Evolutionary conservation across 192 early-diverging fungal genomes (phyloP), one percentile per base, ranked within the genome.

Genomic region (Backusella mclennaniae): DNA sequence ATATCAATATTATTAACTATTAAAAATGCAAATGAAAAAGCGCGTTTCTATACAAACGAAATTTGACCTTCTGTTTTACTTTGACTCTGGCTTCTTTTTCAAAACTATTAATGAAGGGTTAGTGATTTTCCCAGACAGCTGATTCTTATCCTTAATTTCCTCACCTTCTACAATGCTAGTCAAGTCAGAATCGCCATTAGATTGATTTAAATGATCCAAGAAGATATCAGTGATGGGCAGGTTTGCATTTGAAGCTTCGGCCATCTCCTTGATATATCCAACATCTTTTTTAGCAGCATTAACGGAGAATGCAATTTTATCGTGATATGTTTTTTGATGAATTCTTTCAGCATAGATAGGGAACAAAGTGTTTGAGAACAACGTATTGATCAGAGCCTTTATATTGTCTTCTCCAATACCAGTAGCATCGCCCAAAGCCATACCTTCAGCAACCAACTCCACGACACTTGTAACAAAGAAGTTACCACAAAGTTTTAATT

Each of bases 401-500:
- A 89, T 82, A 26, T 88, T 82, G 7, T 85, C 82, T 42, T 87
- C 81, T 4, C 86, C 81, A 19, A 92, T 39, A 3, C 82, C 89
- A 4, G 73, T 39, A 46, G 84, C 84, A 41, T 90, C 88, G 0
- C 88, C 89, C 1, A 93, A 83, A 0, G 86, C 89, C 49, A 90
- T 69, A 5, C 88, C 93, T 69, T 94, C 90, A 0, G 90, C 88
- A 8, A 94, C 53, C 3, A 89, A 70, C 77, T 94, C 91, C 21
- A 91, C 73, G 4, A 84, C 77, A 1, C 86, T 77, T 0, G 79
- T 79, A 29, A 94, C 79, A 70, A 94, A 86, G 53, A 89, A 94
- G 71, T 94, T 94, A 67, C 91, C 91, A 41, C 88, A 69, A 9
- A 94, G 80, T 71, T 94, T 94, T 76, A 90, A 87, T 1, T 76